phyloP scores from a whole-genome alignment of 257 asterid genomes.

The Solanum tacnaense region DNA sequence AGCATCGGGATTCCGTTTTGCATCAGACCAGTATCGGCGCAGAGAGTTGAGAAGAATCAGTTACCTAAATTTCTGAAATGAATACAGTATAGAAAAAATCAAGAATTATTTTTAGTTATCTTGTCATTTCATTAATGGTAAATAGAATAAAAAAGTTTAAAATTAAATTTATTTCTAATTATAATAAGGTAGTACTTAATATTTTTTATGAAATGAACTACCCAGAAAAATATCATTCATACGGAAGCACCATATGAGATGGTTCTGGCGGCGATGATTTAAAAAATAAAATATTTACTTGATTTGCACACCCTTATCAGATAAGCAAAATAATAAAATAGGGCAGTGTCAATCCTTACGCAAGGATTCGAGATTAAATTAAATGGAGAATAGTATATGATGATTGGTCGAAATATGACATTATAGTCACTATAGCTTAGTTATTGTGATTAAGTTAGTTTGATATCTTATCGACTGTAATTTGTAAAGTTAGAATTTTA shows the following conservation, averaged over 20 bases:
- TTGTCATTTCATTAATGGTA: too few species aligned
- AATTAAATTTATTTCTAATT: too few species aligned
- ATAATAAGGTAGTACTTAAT: too few species aligned
- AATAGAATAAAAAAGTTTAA: too few species aligned
- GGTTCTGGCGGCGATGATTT: background rate
- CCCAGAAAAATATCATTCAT: too few species aligned
- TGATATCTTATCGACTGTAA: too few species aligned
- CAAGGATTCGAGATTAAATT: too few species aligned
- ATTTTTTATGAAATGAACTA: too few species aligned
- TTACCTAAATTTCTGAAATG: background rate
- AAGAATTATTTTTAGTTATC: background rate
- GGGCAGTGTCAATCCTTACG: background rate
- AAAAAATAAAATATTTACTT: background rate
- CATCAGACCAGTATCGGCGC: background rate
- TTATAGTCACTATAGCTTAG: too few species aligned
- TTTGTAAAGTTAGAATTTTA: too few species aligned
- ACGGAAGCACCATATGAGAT: too few species aligned
- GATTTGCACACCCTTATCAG: background rate
- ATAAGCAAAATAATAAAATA: background rate
- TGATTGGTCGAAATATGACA: background rate
- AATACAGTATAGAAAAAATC: background rate
- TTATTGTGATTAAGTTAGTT: too few species aligned
- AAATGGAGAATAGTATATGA: background rate
- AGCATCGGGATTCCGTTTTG: background rate
- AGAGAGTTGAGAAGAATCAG: background rate